phyloP scores from a whole-genome alignment of 192 early-diverging fungal genomes.

The Coemansia sp. region DNA sequence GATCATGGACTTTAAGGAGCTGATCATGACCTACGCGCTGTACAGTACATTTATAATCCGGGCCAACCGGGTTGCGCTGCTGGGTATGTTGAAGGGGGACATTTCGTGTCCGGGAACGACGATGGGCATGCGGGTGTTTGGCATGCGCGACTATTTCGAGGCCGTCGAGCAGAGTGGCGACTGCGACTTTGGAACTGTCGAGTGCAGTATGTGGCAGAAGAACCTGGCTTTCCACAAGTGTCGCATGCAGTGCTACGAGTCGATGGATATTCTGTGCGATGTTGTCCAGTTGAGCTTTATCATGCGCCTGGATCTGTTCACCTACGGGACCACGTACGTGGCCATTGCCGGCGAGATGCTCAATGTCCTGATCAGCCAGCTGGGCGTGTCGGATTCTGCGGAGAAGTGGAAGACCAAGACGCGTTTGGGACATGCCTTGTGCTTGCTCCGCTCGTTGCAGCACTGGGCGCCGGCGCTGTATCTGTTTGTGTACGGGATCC shows the following conservation, averaged over 20 bases:
- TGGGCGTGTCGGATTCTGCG: conserved; percentile 20
- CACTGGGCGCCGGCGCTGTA: conserved; percentile 46
- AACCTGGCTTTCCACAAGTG: conserved; percentile 38
- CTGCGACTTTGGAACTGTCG: conserved; percentile 4
- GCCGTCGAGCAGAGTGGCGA: conserved; percentile 8
- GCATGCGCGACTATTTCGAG: conserved; percentile 41
- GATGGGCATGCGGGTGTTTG: conserved; percentile 40
- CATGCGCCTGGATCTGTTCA: conserved; percentile 36
- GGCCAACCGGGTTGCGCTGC: conserved; percentile 38
- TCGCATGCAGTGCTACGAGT: conserved; percentile 41
- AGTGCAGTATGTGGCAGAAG: conserved; percentile 25
- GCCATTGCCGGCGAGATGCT: conserved; percentile 43
- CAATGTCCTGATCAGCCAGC: conserved; percentile 31
- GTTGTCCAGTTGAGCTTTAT: conserved; percentile 40
- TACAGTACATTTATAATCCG: conserved; percentile 41
- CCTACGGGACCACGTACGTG: conserved; percentile 39
- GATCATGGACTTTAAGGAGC: conserved; percentile 45
- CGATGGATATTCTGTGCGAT: conserved; percentile 34
- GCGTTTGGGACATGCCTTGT: conserved; percentile 28
- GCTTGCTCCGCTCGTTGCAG: conserved; percentile 33
- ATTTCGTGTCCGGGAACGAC: conserved; percentile 24
- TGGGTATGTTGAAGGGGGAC: conserved; percentile 33
- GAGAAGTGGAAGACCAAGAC: conserved; percentile 39
- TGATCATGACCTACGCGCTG: conserved; percentile 39
- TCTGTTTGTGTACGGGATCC: conserved; percentile 40